Percentiles rank a stretch among this genome's conserved stretches.
Conservation (phyloP, 1,284 basidiomycete genomes). For the Sparassis latifolia region DNA sequence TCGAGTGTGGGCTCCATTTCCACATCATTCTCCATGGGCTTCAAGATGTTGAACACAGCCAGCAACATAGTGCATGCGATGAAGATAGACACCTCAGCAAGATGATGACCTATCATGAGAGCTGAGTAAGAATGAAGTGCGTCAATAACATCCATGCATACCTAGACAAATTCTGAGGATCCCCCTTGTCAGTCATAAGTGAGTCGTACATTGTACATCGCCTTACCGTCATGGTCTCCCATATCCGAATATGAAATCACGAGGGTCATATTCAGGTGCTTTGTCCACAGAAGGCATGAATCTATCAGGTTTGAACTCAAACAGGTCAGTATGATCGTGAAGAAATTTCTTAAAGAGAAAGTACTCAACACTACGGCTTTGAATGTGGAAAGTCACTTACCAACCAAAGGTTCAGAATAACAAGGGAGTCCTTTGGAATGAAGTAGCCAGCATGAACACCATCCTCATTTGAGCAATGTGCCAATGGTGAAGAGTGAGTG, state of each 20-base stretch:
- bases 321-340: conserved; percentile 24
- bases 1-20: conserved; percentile 12
- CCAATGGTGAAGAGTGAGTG: conserved; percentile 2
- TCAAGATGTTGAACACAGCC: conserved; percentile 24
- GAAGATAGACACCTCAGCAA: conserved; percentile 28
- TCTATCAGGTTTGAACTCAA: conserved; percentile 24
- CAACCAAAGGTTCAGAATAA: conserved; percentile 23
- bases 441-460: conserved; percentile 23
- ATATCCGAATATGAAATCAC: conserved; percentile 21
- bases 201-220: no score
- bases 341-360: conserved; percentile 18
- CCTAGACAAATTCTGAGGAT: conserved; percentile 11
- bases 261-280: conserved; percentile 19
- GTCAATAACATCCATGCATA: background rate
- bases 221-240: conserved; percentile 11
- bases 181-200: no score
- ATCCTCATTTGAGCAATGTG: conserved; percentile 23
- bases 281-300: conserved; percentile 17
- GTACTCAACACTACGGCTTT: background rate
- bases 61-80: conserved; percentile 23
- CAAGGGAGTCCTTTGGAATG: conserved; percentile 23
- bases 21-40: conserved; percentile 17
- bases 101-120: conserved; percentile 4
- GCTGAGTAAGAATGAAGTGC: background rate
- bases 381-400: background rate